These are phyloP conservation scores for Fragilaria radians DNA, from an alignment of 108 stramenopile genomes.

Conservation along the genomic window DNA sequence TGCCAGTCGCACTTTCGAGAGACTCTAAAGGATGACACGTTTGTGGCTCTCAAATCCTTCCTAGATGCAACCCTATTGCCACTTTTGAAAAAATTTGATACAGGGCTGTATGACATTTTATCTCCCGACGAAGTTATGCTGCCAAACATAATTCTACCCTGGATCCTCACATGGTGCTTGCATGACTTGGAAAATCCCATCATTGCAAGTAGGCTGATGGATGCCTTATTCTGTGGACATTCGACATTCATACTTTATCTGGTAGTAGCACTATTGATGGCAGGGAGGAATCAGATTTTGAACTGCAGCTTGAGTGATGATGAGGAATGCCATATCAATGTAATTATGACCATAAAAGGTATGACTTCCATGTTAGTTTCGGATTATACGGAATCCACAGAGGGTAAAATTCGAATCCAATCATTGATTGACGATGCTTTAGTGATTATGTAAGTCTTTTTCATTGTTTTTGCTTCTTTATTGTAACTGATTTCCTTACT, in stretches of 20 bases:
- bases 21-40: slow-evolving; percentile 20
- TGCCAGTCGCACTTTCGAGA: slow-evolving; percentile 6
- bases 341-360: slow-evolving; percentile 18
- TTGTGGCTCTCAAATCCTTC: slow-evolving; percentile 24
- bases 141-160: slow-evolving; percentile 35
- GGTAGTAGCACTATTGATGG: slow-evolving; percentile 54
- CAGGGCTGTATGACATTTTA: slow-evolving; percentile 22
- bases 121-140: slow-evolving; percentile 10
- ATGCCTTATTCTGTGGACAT: slow-evolving; percentile 81
- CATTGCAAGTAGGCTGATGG: slow-evolving; percentile 65
- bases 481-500: neutral
- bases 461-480: slow-evolving; percentile 2
- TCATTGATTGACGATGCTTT: slow-evolving; percentile 32
- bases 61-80: slow-evolving; percentile 17
- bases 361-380: slow-evolving; percentile 12
- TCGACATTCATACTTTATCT: slow-evolving; percentile 75
- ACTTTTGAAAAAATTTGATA: slow-evolving; percentile 24
- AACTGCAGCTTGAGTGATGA: slow-evolving; percentile 1
- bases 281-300: neutral
- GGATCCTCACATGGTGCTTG: slow-evolving; percentile 88
- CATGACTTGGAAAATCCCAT: slow-evolving; percentile 74
- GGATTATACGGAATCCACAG: neutral
- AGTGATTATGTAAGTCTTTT: slow-evolving; percentile 25
- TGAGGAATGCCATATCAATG: slow-evolving; percentile 17
- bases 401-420: slow-evolving; percentile 10